Evolutionary conservation across 768 basidiomycete genomes (phyloP).

Genomic region (Dacryopinax primogenitus): DNA sequence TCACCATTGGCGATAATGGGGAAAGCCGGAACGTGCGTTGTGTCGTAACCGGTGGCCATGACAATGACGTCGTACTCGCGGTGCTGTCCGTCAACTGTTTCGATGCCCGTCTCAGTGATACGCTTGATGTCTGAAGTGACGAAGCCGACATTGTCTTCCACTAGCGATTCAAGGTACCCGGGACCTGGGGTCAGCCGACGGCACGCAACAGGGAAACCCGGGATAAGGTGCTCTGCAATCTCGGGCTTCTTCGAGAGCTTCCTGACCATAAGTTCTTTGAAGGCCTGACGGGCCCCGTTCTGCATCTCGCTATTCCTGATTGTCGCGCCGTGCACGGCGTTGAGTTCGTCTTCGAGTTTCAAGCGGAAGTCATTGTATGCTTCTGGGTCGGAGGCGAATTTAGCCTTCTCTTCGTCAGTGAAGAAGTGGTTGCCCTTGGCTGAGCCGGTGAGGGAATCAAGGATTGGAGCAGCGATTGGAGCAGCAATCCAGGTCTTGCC

Average conservation of each 20-base stretch:
- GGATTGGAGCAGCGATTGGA: slow-evolving; percentile 12
- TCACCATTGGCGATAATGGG: slow-evolving; percentile 42
- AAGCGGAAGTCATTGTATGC: slow-evolving; percentile 40
- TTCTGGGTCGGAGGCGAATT: slow-evolving; percentile 35
- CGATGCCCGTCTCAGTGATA: slow-evolving; percentile 43
- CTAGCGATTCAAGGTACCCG: slow-evolving; percentile 53
- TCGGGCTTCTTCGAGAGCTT: slow-evolving; percentile 44
- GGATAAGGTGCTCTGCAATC: slow-evolving; percentile 49
- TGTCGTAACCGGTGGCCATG: slow-evolving; percentile 53
- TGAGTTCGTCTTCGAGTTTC: slow-evolving; percentile 38
- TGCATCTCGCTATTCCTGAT: slow-evolving; percentile 32
- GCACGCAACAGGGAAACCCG: slow-evolving; percentile 46
- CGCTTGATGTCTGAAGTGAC: slow-evolving; percentile 39
- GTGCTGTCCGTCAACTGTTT: slow-evolving; percentile 41
- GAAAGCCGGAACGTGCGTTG: slow-evolving; percentile 37
- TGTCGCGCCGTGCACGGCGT: slow-evolving; percentile 36
- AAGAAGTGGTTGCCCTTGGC: slow-evolving; percentile 26
- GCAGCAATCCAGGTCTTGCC: slow-evolving; percentile 36
- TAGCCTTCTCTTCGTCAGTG: slow-evolving; percentile 39
- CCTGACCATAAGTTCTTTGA: slow-evolving; percentile 37
- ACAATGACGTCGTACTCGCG: slow-evolving; percentile 47
- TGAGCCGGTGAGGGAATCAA: not conserved
- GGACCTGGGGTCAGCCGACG: slow-evolving; percentile 55
- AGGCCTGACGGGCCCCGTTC: slow-evolving; percentile 27
- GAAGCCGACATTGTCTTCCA: slow-evolving; percentile 51